These are phyloP conservation scores for Periconia digitata DNA, from an alignment of 2,329 filamentous ascomycete species.

Conservation along the genomic window DNA sequence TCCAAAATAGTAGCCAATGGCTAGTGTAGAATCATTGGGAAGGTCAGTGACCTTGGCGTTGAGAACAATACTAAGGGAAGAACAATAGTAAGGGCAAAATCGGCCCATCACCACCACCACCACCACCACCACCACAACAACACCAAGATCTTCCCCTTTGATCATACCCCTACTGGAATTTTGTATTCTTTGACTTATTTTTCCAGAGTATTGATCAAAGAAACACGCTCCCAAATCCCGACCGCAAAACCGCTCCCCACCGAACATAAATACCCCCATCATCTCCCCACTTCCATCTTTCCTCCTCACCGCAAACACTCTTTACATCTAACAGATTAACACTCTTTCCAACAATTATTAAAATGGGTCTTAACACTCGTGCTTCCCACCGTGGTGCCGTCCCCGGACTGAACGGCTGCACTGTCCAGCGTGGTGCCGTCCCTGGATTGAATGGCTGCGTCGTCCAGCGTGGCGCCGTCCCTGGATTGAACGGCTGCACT, in stretches of 20 bases:
- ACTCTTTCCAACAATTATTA: slow-evolving; percentile 13
- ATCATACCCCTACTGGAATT: not conserved
- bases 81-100: slow-evolving; percentile 15
- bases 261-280: slow-evolving; percentile 16
- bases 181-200: not conserved
- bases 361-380: slow-evolving; percentile 17
- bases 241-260: not conserved
- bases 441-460: slow-evolving; percentile 6
- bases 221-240: not conserved
- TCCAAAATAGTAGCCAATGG: not conserved
- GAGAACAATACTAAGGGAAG: slow-evolving; percentile 21
- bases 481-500: slow-evolving; percentile 7
- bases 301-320: slow-evolving; percentile 19
- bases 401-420: slow-evolving; percentile 10
- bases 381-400: slow-evolving; percentile 1
- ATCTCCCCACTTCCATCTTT: not conserved
- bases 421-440: slow-evolving; percentile 1
- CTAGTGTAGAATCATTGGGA: not conserved
- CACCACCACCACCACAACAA: not conserved
- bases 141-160: not conserved
- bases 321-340: slow-evolving; percentile 13
- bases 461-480: slow-evolving; percentile 4
- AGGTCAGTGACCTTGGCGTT: not conserved
- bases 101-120: slow-evolving; percentile 1
- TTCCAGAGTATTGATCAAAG: slow-evolving; percentile 2